phyloP scores from a whole-genome alignment of 176 grass and related monocot species.

The Phoenix roebelenii region DNA sequence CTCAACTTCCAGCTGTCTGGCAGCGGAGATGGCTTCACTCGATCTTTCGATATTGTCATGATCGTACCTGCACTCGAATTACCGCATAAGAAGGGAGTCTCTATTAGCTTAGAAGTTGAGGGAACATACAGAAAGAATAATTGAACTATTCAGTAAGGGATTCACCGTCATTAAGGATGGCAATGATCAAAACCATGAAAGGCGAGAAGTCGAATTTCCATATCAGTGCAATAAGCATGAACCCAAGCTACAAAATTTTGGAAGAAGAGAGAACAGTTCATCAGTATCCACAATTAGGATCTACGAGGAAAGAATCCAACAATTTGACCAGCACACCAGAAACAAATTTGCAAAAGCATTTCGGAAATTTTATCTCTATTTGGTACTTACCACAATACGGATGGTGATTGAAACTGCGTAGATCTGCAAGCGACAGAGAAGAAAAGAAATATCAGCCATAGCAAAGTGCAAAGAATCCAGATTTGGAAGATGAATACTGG shows the following conservation, averaged over 20 bases:
- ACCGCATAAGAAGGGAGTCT: background rate
- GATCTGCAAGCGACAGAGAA: constrained; percentile 40
- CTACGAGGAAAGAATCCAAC: constrained; percentile 2
- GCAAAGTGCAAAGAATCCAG: constrained; percentile 2
- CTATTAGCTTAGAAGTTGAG: too few relatives aligned
- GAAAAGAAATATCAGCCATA: constrained; percentile 9
- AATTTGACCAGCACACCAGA: background rate
- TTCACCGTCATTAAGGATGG: constrained; percentile 94
- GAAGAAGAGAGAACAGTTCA: background rate
- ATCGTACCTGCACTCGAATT: constrained; percentile 2
- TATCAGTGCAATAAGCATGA: constrained; percentile 92
- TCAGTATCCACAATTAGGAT: too few relatives aligned
- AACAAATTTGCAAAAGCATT: background rate
- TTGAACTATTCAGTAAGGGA: background rate
- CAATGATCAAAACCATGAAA: constrained; percentile 98
- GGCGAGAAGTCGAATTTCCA: constrained; percentile 93
- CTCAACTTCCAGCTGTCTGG: constrained; percentile 17
- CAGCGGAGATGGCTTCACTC: constrained; percentile 14
- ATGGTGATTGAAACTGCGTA: constrained; percentile 98
- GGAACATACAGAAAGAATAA: background rate
- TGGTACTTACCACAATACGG: constrained; percentile 81
- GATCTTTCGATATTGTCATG: constrained; percentile 17
- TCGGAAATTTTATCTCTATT: background rate
- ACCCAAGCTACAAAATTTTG: constrained; percentile 58
- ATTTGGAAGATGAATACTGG: background rate